Evolutionary conservation across 805 yeast genomes (phyloP).

Genomic region (Ogataea henricii): DNA sequence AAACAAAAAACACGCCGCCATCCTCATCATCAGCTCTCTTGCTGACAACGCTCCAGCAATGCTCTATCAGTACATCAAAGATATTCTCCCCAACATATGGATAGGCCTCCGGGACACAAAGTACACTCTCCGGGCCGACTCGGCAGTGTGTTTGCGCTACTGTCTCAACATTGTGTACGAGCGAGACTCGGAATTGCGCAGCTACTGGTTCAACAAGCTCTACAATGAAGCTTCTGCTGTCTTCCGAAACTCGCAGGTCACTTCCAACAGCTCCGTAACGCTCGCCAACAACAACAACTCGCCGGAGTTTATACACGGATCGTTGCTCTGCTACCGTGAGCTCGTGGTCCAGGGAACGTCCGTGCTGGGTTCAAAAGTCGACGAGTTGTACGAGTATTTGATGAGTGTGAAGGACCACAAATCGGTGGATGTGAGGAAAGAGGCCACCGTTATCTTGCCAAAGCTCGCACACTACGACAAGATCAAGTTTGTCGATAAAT

Average conservation of each 20-base stretch:
- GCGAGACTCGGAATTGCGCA: conserved; percentile 69
- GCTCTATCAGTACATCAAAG: conserved; percentile 73
- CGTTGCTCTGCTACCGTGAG: conserved; percentile 79
- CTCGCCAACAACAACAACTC: conserved; percentile 26
- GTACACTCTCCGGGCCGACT: conserved; percentile 72
- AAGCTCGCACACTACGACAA: conserved; percentile 78
- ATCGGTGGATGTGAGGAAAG: conserved; percentile 72
- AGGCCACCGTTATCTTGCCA: conserved; percentile 83
- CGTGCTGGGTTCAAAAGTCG: conserved; percentile 69
- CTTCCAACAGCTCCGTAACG: conserved; percentile 10
- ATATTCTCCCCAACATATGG: conserved; percentile 84
- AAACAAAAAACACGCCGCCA: conserved; percentile 86
- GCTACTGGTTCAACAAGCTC: conserved; percentile 73
- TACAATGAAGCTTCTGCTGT: conserved; percentile 36
- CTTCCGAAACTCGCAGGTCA: conserved; percentile 25
- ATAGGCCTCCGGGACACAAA: conserved; percentile 81
- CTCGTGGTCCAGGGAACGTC: conserved; percentile 71
- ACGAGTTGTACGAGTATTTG: conserved; percentile 74
- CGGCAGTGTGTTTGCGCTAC: conserved; percentile 76
- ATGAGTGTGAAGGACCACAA: conserved; percentile 77
- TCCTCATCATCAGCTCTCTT: conserved; percentile 75
- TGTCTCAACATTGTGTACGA: conserved; percentile 79
- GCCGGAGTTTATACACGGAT: conserved; percentile 81
- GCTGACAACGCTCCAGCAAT: conserved; percentile 87
- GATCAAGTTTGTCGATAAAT: conserved; percentile 72